Percentiles rank a stretch among this genome's conserved stretches.
These are phyloP conservation scores for Lagenidium giganteum DNA, from an alignment of 352 stramenopile genomes.

Conservation along the genomic window DNA sequence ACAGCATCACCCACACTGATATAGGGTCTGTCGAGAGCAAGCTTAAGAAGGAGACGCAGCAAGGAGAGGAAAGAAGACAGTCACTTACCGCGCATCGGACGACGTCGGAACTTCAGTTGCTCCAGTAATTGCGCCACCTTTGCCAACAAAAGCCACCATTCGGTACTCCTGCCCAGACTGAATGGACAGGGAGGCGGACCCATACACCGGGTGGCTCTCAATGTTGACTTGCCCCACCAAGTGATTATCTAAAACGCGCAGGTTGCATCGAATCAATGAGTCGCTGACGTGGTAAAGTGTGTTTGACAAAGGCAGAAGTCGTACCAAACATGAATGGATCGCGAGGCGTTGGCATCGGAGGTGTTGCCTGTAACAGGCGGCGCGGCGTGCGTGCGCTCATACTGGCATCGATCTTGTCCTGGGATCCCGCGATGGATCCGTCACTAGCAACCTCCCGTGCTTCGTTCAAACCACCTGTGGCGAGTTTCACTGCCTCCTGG, in stretches of 20 bases:
- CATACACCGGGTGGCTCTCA: slow-evolving; percentile 49
- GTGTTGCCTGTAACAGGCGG: slow-evolving; percentile 18
- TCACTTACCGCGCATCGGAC: slow-evolving; percentile 32
- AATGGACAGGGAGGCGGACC: slow-evolving; percentile 47
- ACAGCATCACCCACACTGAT: slow-evolving; percentile 46
- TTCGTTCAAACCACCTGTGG: no score
- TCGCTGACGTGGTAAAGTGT: neutral
- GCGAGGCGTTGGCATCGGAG: slow-evolving; percentile 28
- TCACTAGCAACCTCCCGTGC: no score
- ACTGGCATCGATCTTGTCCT: no score
- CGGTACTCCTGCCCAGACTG: slow-evolving; percentile 41
- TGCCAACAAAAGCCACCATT: slow-evolving; percentile 27
- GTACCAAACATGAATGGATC: slow-evolving; percentile 53
- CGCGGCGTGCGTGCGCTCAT: no score
- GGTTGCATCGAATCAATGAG: neutral
- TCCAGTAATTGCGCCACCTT: slow-evolving; percentile 25
- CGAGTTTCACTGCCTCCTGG: no score
- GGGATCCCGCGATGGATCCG: no score
- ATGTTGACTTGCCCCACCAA: slow-evolving; percentile 50
- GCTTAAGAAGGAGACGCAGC: neutral
- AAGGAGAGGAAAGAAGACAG: neutral
- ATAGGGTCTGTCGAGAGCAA: slow-evolving; percentile 21
- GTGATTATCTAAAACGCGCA: slow-evolving; percentile 35
- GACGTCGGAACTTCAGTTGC: slow-evolving; percentile 32
- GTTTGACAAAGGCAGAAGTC: neutral